These are phyloP conservation scores for Cercospora sp. DNA, from an alignment of 2,329 filamentous ascomycete genomes.

Conservation along the genomic window DNA sequence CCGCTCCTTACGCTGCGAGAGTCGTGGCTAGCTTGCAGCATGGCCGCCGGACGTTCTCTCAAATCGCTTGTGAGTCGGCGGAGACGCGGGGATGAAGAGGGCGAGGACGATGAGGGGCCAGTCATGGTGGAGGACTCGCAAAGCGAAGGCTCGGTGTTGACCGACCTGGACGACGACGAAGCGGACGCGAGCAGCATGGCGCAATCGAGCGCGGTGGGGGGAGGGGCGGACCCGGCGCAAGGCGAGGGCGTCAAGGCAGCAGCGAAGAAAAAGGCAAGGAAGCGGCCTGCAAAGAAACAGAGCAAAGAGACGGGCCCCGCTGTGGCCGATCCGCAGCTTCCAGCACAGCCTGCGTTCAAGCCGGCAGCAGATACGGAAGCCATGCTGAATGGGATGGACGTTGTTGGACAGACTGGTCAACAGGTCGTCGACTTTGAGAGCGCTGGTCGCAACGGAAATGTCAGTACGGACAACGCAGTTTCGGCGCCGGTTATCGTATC, in stretches of 20 bases:
- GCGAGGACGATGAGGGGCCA: slow-evolving; percentile 62
- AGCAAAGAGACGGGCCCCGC: slow-evolving; percentile 32
- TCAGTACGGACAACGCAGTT: slow-evolving; percentile 34
- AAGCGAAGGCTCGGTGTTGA: slow-evolving; percentile 61
- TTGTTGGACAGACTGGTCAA: slow-evolving; percentile 45
- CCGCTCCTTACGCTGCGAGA: slow-evolving; percentile 14
- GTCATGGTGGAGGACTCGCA: slow-evolving; percentile 62
- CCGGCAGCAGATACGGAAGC: slow-evolving; percentile 58
- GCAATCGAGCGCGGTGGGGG: slow-evolving; percentile 28
- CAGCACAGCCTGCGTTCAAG: slow-evolving; percentile 39
- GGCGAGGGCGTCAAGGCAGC: slow-evolving; percentile 27
- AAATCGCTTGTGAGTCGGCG: slow-evolving; percentile 68
- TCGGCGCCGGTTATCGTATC: slow-evolving; percentile 11
- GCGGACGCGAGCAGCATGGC: slow-evolving; percentile 32
- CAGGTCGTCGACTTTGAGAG: slow-evolving; percentile 55
- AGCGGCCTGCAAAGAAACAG: slow-evolving; percentile 32
- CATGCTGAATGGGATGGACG: slow-evolving; percentile 61
- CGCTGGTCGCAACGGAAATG: slow-evolving; percentile 37
- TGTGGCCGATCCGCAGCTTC: slow-evolving; percentile 25
- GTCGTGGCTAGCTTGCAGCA: slow-evolving; percentile 35
- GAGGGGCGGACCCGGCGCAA: slow-evolving; percentile 20
- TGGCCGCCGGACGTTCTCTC: slow-evolving; percentile 57
- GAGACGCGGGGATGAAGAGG: slow-evolving; percentile 69
- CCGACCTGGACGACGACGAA: slow-evolving; percentile 57
- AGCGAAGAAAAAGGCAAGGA: slow-evolving; percentile 40